A percentile compares a stretch with the other conserved stretches of the same genome.
Evolutionary conservation across 1,284 basidiomycete genomes (phyloP).

Genomic region (Stygiomarasmius scandens): DNA sequence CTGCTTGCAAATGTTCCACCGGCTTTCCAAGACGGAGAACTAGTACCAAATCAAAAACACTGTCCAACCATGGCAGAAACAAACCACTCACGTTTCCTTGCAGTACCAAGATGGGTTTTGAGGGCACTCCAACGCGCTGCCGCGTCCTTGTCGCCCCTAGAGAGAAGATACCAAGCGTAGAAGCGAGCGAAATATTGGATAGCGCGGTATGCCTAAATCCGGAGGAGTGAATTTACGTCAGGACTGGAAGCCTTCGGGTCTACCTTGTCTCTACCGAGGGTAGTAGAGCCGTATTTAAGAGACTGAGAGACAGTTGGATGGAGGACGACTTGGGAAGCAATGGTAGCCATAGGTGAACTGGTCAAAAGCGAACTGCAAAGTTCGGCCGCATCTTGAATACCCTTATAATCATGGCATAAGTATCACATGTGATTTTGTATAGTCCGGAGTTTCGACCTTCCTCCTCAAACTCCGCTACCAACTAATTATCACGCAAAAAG

Average conservation of each 20-base stretch:
- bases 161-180: conserved; percentile 81
- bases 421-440: conserved; percentile 29
- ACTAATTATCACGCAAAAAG: too few relatives aligned
- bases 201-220: conserved; percentile 78
- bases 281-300: conserved; percentile 80
- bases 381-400: neutral
- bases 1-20: conserved; percentile 92
- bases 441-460: too few relatives aligned
- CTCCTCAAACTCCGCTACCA: too few relatives aligned
- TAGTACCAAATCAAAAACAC: conserved; percentile 31
- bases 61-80: conserved; percentile 1
- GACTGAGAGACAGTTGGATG: conserved; percentile 80
- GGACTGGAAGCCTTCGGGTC: conserved; percentile 1
- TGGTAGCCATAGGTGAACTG: conserved; percentile 57
- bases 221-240: conserved; percentile 1
- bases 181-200: conserved; percentile 93
- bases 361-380: too few relatives aligned
- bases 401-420: too few relatives aligned
- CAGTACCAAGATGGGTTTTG: conserved; percentile 77
- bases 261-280: conserved; percentile 89
- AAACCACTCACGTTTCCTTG: conserved; percentile 72
- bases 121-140: conserved; percentile 79
- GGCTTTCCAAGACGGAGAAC: conserved; percentile 95
- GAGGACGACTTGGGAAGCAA: conserved; percentile 79
- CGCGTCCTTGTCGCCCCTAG: conserved; percentile 63